Percentiles rank a stretch among this genome's conserved stretches.
These are phyloP conservation scores for Gamsiella multidivaricata DNA, from an alignment of 192 early-diverging fungal genomes.

Conservation along the genomic window DNA sequence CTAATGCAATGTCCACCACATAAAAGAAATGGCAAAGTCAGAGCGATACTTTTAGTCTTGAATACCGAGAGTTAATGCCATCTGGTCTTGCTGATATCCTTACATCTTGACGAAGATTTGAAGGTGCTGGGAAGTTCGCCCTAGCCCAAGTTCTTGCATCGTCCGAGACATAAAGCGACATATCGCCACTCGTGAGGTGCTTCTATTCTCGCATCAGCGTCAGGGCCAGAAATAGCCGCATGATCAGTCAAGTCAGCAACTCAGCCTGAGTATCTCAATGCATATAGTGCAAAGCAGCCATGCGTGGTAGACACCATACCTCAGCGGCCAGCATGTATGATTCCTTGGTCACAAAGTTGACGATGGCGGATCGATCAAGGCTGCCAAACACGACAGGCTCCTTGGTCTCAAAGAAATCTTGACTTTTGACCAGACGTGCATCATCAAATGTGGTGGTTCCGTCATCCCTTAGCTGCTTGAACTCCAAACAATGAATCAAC, in stretches of 20 bases:
- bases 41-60: neutral
- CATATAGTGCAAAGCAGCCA: too few species aligned
- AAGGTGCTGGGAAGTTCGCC: conserved; percentile 61
- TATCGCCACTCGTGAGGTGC: conserved; percentile 58
- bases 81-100: neutral
- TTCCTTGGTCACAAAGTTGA: conserved; percentile 78
- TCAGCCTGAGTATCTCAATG: too few species aligned
- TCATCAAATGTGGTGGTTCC: conserved; percentile 49
- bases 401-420: conserved; percentile 77
- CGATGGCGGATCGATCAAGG: conserved; percentile 70
- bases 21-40: conserved; percentile 15
- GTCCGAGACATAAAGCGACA: conserved; percentile 73
- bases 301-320: too few species aligned
- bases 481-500: conserved; percentile 79
- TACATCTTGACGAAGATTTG: conserved; percentile 31
- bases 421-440: conserved; percentile 73
- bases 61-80: neutral
- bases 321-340: conserved; percentile 78
- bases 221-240: too few species aligned
- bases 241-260: too few species aligned
- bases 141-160: conserved; percentile 75
- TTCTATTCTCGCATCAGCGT: too few species aligned
- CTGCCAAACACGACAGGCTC: conserved; percentile 69
- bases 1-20: too few species aligned
- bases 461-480: conserved; percentile 17